Base-by-base conservation (phyloP, 805 yeast species). In the Candida tibetensis region DNA sequence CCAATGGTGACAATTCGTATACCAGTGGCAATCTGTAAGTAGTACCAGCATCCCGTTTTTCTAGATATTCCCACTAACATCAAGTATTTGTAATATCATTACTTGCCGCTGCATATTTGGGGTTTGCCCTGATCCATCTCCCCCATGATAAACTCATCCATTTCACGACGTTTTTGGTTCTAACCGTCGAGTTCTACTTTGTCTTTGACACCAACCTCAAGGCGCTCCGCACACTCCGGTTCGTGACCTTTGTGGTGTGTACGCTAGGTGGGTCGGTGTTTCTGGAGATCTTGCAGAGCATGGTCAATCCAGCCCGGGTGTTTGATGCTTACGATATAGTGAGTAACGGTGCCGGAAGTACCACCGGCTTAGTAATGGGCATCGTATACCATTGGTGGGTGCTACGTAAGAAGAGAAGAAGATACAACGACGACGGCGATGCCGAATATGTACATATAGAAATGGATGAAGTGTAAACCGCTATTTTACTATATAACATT, bases 131-230 rank as follows among this genome's bases (percentile, higher is more conserved):
- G 57, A 50, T 77, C 2, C 64, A 66, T 0, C 47, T 77, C 15
- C 55, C 55, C 6, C 64, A 77, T 51, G 85, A 79, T 48, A 79
- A 79, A 53, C 22, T 64, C 9, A 51, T 74, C 1, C 85, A 79
- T 52, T 72, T 73, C 37, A 7, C 47, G 4, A 71, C 69, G 4
- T 79, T 79, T 49, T 49, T 65, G 32, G 40, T 70, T 0, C 64
- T 79, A 9, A 73, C 84, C 0, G 53, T 57, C 18, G 66, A 78
- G 32, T 76, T 78, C 49, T 71, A 70, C 43, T 71, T 68, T 53
- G 45, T 71, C 2, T 52, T 73, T 32, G 72, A 75, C 26, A 19
- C 73, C 26, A 66, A 19, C 19, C 10, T 18, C 9, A 18, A 28
- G 13, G 28, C 32, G 16, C 8, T 29, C n/a, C 28, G 35, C 4